Percentiles rank a stretch among this genome's conserved stretches.
These are phyloP conservation scores for Eutypella sp. DNA, from an alignment of 2,329 filamentous ascomycete genomes.

Conservation along the genomic window DNA sequence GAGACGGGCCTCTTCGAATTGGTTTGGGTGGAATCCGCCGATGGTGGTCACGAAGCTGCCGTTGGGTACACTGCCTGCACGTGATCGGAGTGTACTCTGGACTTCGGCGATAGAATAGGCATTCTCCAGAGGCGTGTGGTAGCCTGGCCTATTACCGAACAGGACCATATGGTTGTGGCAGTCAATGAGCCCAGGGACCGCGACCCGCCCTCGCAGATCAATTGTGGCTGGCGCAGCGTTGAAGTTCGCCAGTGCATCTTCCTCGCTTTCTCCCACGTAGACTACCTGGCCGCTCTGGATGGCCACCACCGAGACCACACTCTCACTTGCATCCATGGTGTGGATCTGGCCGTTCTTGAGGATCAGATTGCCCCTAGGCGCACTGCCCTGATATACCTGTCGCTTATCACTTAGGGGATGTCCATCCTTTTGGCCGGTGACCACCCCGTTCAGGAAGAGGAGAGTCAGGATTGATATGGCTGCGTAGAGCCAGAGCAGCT, in stretches of 20 bases:
- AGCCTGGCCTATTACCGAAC: slow-evolving; percentile 22
- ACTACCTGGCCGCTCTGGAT: slow-evolving; percentile 19
- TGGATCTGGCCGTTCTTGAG: slow-evolving; percentile 23
- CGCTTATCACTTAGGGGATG: neutral
- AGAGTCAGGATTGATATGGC: neutral
- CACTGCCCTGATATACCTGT: slow-evolving; percentile 4
- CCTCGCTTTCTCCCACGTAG: slow-evolving; percentile 19
- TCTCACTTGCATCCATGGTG: slow-evolving; percentile 14
- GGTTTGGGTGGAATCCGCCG: slow-evolving; percentile 23
- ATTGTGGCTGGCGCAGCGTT: slow-evolving; percentile 8
- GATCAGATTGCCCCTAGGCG: slow-evolving; percentile 15
- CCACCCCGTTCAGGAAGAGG: neutral
- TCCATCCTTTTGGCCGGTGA: neutral
- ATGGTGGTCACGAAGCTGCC: slow-evolving; percentile 23
- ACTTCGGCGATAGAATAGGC: slow-evolving; percentile 21
- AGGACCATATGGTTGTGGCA: slow-evolving; percentile 26
- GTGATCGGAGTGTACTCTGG: slow-evolving; percentile 11
- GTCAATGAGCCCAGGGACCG: slow-evolving; percentile 23
- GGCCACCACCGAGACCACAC: slow-evolving; percentile 15
- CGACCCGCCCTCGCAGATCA: slow-evolving; percentile 17
- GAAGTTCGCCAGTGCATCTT: slow-evolving; percentile 10
- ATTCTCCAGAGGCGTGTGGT: slow-evolving; percentile 24
- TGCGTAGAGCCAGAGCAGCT: neutral
- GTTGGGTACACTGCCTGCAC: slow-evolving; percentile 10
- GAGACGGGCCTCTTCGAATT: slow-evolving; percentile 20